Evolutionary conservation across 2,329 filamentous ascomycete species (phyloP).

Genomic region (Paracoccidioides lutzii): DNA sequence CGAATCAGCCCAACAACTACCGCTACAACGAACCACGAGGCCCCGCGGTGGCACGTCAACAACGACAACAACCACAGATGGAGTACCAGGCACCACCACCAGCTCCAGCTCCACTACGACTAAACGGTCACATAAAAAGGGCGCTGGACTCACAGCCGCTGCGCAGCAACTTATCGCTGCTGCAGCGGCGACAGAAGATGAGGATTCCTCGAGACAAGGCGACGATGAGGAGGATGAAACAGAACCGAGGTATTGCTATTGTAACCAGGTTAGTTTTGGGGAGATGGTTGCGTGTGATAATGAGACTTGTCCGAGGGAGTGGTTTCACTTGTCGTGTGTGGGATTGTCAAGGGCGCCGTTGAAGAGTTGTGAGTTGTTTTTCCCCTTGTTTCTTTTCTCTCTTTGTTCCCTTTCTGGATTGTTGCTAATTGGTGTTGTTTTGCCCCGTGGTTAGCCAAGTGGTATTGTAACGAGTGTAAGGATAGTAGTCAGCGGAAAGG

Average conservation of each 20-base stretch:
- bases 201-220: constrained; percentile 27
- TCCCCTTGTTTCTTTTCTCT: constrained; percentile 3
- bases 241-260: constrained; percentile 67
- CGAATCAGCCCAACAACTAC: constrained; percentile 13
- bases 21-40: constrained; percentile 14
- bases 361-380: constrained; percentile 50
- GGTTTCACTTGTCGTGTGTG: constrained; percentile 75
- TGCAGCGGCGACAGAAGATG: constrained; percentile 27
- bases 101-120: neutral
- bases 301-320: constrained; percentile 59
- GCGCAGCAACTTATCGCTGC: constrained; percentile 10
- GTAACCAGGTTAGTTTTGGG: constrained; percentile 66
- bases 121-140: constrained; percentile 27
- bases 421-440: constrained; percentile 1
- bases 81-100: neutral
- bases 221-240: constrained; percentile 51
- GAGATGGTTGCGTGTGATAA: constrained; percentile 77
- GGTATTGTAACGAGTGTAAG: constrained; percentile 72
- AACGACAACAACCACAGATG: neutral
- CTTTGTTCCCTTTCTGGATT: neutral
- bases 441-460: constrained; percentile 49
- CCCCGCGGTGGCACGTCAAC: constrained; percentile 7
- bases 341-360: constrained; percentile 67
- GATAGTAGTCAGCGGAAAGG: constrained; percentile 40
- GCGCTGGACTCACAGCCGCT: constrained; percentile 11